Percentiles rank a stretch among this genome's conserved stretches.
Evolutionary conservation across 805 yeast genomes (phyloP).

Genomic region (Candida broadrunensis): DNA sequence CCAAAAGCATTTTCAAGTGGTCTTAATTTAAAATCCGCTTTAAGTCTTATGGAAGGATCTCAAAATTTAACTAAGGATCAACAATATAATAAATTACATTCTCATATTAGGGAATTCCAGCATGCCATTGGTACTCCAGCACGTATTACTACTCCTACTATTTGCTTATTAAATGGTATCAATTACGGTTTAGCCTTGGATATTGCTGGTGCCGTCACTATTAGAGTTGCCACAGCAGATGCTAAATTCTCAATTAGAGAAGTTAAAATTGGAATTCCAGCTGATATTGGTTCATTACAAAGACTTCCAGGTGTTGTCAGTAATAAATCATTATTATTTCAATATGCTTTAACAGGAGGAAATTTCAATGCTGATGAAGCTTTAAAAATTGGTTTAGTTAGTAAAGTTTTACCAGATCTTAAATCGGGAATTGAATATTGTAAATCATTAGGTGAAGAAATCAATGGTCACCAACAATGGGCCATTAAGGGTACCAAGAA

Average conservation of each 20-base stretch:
- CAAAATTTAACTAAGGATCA: slow-evolving; percentile 8
- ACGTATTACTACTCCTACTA: slow-evolving; percentile 56
- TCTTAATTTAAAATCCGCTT: slow-evolving; percentile 49
- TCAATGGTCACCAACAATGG: slow-evolving; percentile 49
- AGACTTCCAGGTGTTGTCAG: slow-evolving; percentile 54
- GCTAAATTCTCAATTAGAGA: slow-evolving; percentile 61
- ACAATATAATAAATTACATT: slow-evolving; percentile 8
- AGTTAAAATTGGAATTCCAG: slow-evolving; percentile 69
- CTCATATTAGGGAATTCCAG: slow-evolving; percentile 56
- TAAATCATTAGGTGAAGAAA: slow-evolving; percentile 44
- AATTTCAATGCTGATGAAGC: slow-evolving; percentile 57
- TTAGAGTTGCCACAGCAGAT: slow-evolving; percentile 55
- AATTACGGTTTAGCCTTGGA: slow-evolving; percentile 68
- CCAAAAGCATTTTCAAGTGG: slow-evolving; percentile 66
- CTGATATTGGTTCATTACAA: slow-evolving; percentile 78
- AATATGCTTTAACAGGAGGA: slow-evolving; percentile 61
- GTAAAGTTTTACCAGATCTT: slow-evolving; percentile 43
- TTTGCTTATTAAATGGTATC: slow-evolving; percentile 64
- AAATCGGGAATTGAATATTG: slow-evolving; percentile 50
- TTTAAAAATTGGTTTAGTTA: slow-evolving; percentile 50
- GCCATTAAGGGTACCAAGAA: slow-evolving; percentile 66
- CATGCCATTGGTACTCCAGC: slow-evolving; percentile 48
- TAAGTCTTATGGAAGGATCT: slow-evolving; percentile 1
- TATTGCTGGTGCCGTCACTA: slow-evolving; percentile 54
- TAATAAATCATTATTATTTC: slow-evolving; percentile 57